These are phyloP conservation scores for Didymella pomorum DNA, from an alignment of 2,329 filamentous ascomycete species.

Conservation along the genomic window DNA sequence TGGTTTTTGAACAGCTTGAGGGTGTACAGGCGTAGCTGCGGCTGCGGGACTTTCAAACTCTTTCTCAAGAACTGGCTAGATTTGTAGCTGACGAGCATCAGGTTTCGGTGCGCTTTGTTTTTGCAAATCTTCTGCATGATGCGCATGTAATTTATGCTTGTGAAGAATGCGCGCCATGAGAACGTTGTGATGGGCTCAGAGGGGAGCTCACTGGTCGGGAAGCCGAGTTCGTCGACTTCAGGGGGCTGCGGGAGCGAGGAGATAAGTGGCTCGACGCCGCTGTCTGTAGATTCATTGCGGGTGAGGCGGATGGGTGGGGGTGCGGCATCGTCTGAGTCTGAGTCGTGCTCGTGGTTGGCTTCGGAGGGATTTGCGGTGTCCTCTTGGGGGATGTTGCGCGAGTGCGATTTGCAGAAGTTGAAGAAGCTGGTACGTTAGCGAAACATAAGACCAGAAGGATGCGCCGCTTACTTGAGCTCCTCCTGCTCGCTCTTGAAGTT, in stretches of 20 bases:
- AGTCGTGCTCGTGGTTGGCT: slow-evolving; percentile 35
- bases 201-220: slow-evolving; percentile 75
- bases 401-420: slow-evolving; percentile 81
- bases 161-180: slow-evolving; percentile 94
- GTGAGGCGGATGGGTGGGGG: slow-evolving; percentile 79
- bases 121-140: slow-evolving; percentile 98
- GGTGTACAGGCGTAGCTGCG: slow-evolving; percentile 87
- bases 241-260: slow-evolving; percentile 48
- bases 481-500: slow-evolving; percentile 84
- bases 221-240: slow-evolving; percentile 86
- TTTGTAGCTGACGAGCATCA: slow-evolving; percentile 95
- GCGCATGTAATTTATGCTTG: slow-evolving; percentile 91
- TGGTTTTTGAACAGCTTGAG: slow-evolving; percentile 99
- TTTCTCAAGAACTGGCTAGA: slow-evolving; percentile 91
- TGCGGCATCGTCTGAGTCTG: slow-evolving; percentile 70
- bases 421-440: slow-evolving; percentile 74
- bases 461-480: slow-evolving; percentile 72
- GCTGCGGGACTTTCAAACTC: slow-evolving; percentile 88
- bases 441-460: background rate
- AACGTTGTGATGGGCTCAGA: slow-evolving; percentile 84
- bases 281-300: slow-evolving; percentile 48
- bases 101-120: slow-evolving; percentile 90
- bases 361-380: slow-evolving; percentile 31
- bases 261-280: slow-evolving; percentile 36
- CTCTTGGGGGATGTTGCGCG: slow-evolving; percentile 61